phyloP scores from a whole-genome alignment of 257 asterid species.

The Leonotis leonurus region DNA sequence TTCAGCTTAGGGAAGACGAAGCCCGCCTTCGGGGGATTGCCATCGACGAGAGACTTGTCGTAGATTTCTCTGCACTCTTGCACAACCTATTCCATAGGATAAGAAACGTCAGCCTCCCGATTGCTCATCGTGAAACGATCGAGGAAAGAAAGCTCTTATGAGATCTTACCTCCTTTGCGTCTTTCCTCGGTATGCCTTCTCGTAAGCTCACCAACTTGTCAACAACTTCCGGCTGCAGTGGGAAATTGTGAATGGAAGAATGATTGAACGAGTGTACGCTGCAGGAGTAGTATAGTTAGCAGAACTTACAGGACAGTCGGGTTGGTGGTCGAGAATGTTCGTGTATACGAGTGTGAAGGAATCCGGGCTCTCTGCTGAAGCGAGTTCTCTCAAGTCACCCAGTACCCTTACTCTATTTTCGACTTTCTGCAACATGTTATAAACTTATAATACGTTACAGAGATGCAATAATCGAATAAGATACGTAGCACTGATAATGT shows the following conservation, averaged over 20 bases:
- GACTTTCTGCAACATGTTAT: constrained; percentile 59
- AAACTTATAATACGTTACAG: too few relatives aligned
- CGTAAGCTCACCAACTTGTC: constrained; percentile 76
- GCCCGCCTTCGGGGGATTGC: constrained; percentile 83
- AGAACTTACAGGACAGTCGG: constrained; percentile 89
- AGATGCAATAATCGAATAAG: too few relatives aligned
- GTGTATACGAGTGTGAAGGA: constrained; percentile 84
- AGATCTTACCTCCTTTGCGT: constrained; percentile 71
- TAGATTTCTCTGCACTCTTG: constrained; percentile 88
- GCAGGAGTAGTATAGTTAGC: background rate
- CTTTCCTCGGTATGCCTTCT: constrained; percentile 96
- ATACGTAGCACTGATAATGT: background rate
- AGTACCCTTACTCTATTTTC: constrained; percentile 72
- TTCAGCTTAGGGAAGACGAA: constrained; percentile 85
- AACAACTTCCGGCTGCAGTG: constrained; percentile 87
- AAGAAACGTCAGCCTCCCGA: constrained; percentile 7
- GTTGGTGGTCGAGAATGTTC: constrained; percentile 82
- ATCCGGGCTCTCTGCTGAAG: constrained; percentile 96
- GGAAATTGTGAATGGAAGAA: background rate
- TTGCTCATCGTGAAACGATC: background rate
- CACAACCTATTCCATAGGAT: constrained; percentile 52
- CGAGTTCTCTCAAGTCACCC: constrained; percentile 84
- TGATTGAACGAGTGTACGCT: background rate
- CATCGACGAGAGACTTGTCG: constrained; percentile 61
- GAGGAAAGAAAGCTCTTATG: background rate